These are phyloP conservation scores for Penicillium paneum DNA, from an alignment of 2,329 filamentous ascomycete species.

Conservation along the genomic window DNA sequence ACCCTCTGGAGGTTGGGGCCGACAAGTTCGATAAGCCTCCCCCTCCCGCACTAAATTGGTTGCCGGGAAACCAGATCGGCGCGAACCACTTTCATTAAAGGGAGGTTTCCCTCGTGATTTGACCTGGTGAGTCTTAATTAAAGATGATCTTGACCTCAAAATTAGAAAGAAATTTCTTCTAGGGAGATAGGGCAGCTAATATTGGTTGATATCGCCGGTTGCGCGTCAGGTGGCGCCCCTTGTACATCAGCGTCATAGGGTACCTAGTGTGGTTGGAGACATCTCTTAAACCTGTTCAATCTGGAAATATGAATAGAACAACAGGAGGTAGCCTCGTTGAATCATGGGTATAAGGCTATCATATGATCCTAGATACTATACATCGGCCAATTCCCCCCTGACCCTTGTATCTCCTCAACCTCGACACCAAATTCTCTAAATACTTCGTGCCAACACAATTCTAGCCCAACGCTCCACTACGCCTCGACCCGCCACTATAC, in stretches of 20 bases:
- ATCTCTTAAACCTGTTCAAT: not conserved
- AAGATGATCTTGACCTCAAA: not conserved
- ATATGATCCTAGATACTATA: not conserved
- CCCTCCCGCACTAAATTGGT: constrained; percentile 9
- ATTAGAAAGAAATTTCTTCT: not conserved
- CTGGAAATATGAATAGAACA: not conserved
- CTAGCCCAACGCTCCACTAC: constrained; percentile 12
- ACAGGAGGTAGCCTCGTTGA: not conserved
- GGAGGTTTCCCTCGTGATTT: constrained; percentile 9
- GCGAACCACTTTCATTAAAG: not conserved
- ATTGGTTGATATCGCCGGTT: constrained; percentile 4
- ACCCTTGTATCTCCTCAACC: not conserved
- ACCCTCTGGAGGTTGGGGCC: not conserved
- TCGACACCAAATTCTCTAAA: not conserved
- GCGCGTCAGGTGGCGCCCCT: constrained; percentile 13
- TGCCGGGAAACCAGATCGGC: constrained; percentile 8
- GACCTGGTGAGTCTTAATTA: constrained; percentile 4
- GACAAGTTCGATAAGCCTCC: constrained; percentile 20
- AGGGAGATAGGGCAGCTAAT: not conserved
- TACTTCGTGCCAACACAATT: constrained; percentile 1
- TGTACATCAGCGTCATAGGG: constrained; percentile 17
- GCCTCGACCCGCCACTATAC: constrained; percentile 9
- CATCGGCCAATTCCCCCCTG: not conserved
- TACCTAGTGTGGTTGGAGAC: not conserved
- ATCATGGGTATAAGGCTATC: not conserved